Evolutionary conservation across 2,329 filamentous ascomycete species (phyloP), one percentile per base, ranked within the genome.

Genomic region (Celoporthe dispersa): DNA sequence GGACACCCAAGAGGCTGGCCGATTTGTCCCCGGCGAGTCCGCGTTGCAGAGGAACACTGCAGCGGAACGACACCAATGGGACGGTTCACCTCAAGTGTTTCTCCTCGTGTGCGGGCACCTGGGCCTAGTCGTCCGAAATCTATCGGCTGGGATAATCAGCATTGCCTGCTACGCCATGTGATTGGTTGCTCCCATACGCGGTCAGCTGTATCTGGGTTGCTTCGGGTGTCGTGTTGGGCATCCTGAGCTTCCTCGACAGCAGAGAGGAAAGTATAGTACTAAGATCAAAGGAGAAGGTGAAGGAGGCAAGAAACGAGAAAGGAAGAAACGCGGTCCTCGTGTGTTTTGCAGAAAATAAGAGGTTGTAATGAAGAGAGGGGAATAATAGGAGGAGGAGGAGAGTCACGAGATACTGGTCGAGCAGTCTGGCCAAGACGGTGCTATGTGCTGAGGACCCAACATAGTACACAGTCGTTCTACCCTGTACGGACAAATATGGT

Each of bases 21-120:
- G 12, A 57, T 57, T 60, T 60, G 57, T 33, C 57, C 19, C 19
- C 33, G 22, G 25, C 12, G 53, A 31, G 53, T 16, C 28, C 28
- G 5, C 2, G 53, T 33, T 57, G 53, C 14, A 57, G 19, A 57
- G 33, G 22, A 37, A 39, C 33, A 61, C 59, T 39, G 22, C 59
- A 61, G 59, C 33, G 59, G 59, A 37, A 61, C 19, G 37, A 11
- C 60, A 39, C 33, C 60, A 63, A 63, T 37, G 22, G 59, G 14
- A 55, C 16, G 28, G 28, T 25, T 31, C 28, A 14, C 28, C 53
- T 33, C 25, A 57, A 19, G 5, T 4, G 25, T 8, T 11, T 31
- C 28, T 57, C 28, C 28, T 57, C 28, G 12, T 19, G 28, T 31
- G 53, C 33, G 53, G 53, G n/a, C 11, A 28, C 44, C 3, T 14